phyloP scores from a whole-genome alignment of 179 eudicot genomes.

The Heliamphora pulchella region DNA sequence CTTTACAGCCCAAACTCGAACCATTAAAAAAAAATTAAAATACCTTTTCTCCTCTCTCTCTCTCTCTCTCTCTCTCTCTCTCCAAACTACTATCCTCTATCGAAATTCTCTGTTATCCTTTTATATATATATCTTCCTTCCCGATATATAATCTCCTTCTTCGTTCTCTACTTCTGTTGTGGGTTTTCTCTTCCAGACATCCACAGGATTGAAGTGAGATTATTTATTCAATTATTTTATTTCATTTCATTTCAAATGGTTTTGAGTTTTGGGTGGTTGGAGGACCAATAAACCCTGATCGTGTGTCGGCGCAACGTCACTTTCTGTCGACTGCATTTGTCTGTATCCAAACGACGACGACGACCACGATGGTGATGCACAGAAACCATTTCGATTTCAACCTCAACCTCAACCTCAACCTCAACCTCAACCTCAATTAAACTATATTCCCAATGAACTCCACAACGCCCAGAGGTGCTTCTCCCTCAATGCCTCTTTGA shows the following conservation, averaged over 20 bases:
- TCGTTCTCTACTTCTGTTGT: neutral
- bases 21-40: neutral
- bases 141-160: neutral
- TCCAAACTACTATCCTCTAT: neutral
- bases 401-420: neutral
- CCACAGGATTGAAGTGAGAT: neutral
- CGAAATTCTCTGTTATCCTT: neutral
- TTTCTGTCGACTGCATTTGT: conserved; percentile 37
- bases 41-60: neutral
- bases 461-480: neutral
- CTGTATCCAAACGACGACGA: conserved; percentile 17
- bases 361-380: neutral
- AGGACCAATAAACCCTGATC: conserved; percentile 16
- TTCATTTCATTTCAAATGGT: neutral
- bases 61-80: conserved; percentile 2
- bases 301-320: conserved; percentile 53
- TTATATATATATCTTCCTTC: neutral
- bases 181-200: neutral
- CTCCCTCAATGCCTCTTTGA: neutral
- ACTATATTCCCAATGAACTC: neutral
- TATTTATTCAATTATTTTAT: too few species aligned
- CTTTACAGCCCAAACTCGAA: conserved; percentile 40
- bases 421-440: neutral
- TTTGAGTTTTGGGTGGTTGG: conserved; percentile 12
- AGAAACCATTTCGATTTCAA: conserved; percentile 2